Evolutionary conservation across 495 filamentous ascomycete species (phyloP).

Genomic region (Tetracladium setigerum): DNA sequence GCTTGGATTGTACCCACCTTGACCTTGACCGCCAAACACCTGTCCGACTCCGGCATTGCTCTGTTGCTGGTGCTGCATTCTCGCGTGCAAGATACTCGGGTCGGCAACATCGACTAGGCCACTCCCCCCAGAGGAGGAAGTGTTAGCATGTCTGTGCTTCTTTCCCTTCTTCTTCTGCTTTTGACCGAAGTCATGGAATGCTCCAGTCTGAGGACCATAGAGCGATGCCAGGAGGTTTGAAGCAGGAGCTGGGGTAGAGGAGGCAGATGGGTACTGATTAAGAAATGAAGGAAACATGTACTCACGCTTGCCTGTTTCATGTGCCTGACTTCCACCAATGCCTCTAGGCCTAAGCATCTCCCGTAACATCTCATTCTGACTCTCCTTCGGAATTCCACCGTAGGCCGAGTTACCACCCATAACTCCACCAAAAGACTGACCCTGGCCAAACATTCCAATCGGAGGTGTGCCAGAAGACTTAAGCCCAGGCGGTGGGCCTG

Average conservation of each 20-base stretch:
- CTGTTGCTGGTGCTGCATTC: slow-evolving; percentile 79
- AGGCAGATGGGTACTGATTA: slow-evolving; percentile 68
- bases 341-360: slow-evolving; percentile 59
- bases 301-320: slow-evolving; percentile 94
- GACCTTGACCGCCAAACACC: slow-evolving; percentile 83
- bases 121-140: slow-evolving; percentile 96
- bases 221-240: slow-evolving; percentile 82
- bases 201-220: slow-evolving; percentile 78
- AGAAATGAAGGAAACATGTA: slow-evolving; percentile 73
- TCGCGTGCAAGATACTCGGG: slow-evolving; percentile 98
- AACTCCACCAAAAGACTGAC: slow-evolving; percentile 65
- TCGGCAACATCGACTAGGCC: slow-evolving; percentile 99
- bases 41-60: slow-evolving; percentile 74
- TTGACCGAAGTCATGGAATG: slow-evolving; percentile 75
- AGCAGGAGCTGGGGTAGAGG: slow-evolving; percentile 83
- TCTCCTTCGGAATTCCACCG: slow-evolving; percentile 59
- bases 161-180: slow-evolving; percentile 99
- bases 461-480: slow-evolving; percentile 93
- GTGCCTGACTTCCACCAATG: slow-evolving; percentile 53
- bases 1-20: slow-evolving; percentile 94
- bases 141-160: slow-evolving; percentile 99
- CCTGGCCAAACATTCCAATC: slow-evolving; percentile 70
- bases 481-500: slow-evolving; percentile 89
- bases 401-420: slow-evolving; percentile 44
- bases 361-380: slow-evolving; percentile 70